Evolutionary conservation across 2,329 filamentous ascomycete genomes (phyloP), one percentile per base, ranked within the genome.

Genomic region (Epichloe bromicola): DNA sequence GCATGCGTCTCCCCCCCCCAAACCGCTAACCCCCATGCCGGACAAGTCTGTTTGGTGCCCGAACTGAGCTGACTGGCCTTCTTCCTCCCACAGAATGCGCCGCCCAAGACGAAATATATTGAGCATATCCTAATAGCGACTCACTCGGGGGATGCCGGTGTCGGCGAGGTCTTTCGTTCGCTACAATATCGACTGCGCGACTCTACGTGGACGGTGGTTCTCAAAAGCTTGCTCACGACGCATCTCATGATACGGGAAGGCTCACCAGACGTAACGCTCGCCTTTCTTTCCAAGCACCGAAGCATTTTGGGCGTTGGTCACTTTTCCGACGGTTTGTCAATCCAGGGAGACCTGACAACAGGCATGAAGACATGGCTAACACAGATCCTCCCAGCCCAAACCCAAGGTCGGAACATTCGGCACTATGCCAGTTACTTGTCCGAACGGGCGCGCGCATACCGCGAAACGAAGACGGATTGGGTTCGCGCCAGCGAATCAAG

Each of bases 171-270:
- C 63, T 97, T 98, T 67, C 84, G 93, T 54, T 88, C 89, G 41
- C 74, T 98, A 50, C 89, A 94, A 65, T 82, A 88, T 65, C 82
- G 93, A 49, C 71, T 98, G 58, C 85, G 89, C 65, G 93, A 98
- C 67, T 91, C 91, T 59, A 95, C 93, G 75, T 98, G 93, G 93
- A 98, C 93, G n/a, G 89, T 97, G 52, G 91, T 95, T 57, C 95
- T 96, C 82, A 98, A 98, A 74, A 85, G 88, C 60, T 75, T 98
- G 58, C 95, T 97, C 61, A 93, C 95, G 46, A 82, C 95, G 45
- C 93, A 98, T 67, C 74, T 97, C 55, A 97, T 98, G 93, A 93
- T 98, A 65, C 82, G 93, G 59, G 93, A 98, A 71, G 93, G 93
- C 50, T 85, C 90, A 56, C 82, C 85, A 36, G 88, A 97, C 65